Evolutionary conservation across 2,329 filamentous ascomycete genomes (phyloP).

Genomic region (Talaromyces pinophilus): DNA sequence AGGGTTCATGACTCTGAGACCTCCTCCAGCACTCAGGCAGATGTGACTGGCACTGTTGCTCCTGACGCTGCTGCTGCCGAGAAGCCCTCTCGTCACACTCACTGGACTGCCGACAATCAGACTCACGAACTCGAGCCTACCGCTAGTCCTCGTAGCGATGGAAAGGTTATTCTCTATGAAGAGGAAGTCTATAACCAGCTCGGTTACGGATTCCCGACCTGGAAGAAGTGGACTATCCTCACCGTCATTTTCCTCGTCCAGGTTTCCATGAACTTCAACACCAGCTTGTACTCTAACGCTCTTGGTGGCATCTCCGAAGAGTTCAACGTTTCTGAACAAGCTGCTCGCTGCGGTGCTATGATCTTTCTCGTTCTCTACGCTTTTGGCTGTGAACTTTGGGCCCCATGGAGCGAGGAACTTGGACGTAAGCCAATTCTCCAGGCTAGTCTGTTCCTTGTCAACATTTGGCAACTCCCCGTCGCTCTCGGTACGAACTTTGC

Average conservation of each 20-base stretch:
- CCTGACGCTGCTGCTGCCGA: constrained; percentile 2
- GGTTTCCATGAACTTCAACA: constrained; percentile 78
- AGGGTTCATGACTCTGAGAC: constrained; percentile 35
- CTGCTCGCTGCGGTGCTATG: constrained; percentile 71
- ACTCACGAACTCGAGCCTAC: constrained; percentile 32
- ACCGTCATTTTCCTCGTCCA: constrained; percentile 73
- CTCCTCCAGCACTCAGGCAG: constrained; percentile 37
- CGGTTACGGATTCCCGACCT: constrained; percentile 60
- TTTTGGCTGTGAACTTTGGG: constrained; percentile 86
- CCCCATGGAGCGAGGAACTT: constrained; percentile 82
- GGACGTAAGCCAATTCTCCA: constrained; percentile 76
- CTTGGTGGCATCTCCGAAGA: constrained; percentile 65
- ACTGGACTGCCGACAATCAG: constrained; percentile 26
- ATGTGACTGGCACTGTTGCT: constrained; percentile 17
- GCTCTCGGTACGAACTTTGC: constrained; percentile 72
- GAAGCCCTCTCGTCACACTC: constrained; percentile 27
- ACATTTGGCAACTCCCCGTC: constrained; percentile 73
- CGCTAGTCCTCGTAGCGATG: constrained; percentile 22
- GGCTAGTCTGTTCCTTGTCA: constrained; percentile 71
- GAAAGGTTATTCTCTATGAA: constrained; percentile 47
- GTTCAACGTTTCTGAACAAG: constrained; percentile 68
- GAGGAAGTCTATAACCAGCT: constrained; percentile 67
- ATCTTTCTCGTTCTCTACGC: constrained; percentile 79
- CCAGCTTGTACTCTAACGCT: constrained; percentile 71
- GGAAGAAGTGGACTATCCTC: constrained; percentile 72